Conservation (phyloP, 1,284 basidiomycete species). For the Ustanciosporium gigantosporum region DNA sequence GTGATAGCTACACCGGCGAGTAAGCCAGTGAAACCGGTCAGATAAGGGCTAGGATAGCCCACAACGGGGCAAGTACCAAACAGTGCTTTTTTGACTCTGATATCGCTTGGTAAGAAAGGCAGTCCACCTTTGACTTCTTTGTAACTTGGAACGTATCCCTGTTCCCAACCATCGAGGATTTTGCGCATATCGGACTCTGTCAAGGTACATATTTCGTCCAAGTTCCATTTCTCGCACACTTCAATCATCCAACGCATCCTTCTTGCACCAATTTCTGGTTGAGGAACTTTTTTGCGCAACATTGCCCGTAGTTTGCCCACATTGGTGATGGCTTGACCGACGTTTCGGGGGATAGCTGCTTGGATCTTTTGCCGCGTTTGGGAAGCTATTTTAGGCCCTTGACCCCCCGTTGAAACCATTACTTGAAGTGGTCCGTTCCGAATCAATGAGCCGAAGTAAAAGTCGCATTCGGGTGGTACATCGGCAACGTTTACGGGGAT, state of each 20-base stretch:
- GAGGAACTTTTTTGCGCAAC: conserved; percentile 75
- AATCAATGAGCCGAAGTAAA: conserved; percentile 95
- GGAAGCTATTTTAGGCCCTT: conserved; percentile 86
- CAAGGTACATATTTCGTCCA: conserved; percentile 74
- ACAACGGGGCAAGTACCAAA: conserved; percentile 50
- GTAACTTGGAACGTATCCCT: conserved; percentile 51
- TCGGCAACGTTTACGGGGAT: conserved; percentile 96
- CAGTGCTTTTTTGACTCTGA: conserved; percentile 35
- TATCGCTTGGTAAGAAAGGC: conserved; percentile 14
- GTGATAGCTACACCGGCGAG: conserved; percentile 25
- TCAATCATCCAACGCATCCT: conserved; percentile 96
- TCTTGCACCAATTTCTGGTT: conserved; percentile 71
- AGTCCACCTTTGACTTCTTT: conserved; percentile 33
- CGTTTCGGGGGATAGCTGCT: conserved; percentile 70
- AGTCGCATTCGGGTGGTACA: conserved; percentile 85
- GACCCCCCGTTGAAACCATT: conserved; percentile 93
- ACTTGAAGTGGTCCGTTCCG: conserved; percentile 88
- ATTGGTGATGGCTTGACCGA: conserved; percentile 78
- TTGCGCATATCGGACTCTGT: conserved; percentile 65
- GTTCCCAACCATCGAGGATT: conserved; percentile 61
- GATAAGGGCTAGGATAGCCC: conserved; percentile 45
- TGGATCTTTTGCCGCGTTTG: conserved; percentile 77
- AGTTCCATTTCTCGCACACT: conserved; percentile 80
- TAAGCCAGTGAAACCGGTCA: conserved; percentile 36
- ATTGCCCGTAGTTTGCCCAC: conserved; percentile 74